These are phyloP conservation scores for Amaranthus cruentus DNA, from an alignment of 148 eudicot species.

Conservation along the genomic window DNA sequence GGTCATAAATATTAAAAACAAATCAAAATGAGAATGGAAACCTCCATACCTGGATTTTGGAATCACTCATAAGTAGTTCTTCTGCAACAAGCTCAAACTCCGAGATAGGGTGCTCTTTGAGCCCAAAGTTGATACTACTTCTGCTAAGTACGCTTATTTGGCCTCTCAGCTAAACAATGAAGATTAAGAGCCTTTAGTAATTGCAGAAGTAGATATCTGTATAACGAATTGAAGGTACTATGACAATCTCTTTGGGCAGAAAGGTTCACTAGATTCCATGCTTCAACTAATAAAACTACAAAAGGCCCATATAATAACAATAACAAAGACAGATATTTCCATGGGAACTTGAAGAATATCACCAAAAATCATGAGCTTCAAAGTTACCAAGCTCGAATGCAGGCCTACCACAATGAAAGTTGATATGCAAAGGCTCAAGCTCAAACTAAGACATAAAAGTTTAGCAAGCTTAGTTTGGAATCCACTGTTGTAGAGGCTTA, in stretches of 20 bases:
- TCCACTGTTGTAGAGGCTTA: neutral
- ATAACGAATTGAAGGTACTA: conserved; percentile 7
- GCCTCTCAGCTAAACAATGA: conserved; percentile 66
- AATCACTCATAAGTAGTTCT: conserved; percentile 84
- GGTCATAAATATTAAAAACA: too few species aligned
- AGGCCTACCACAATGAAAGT: neutral
- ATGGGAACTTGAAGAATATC: neutral
- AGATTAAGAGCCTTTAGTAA: conserved; percentile 19
- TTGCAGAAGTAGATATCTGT: conserved; percentile 14
- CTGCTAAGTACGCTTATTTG: conserved; percentile 64
- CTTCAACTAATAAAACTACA: neutral
- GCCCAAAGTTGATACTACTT: conserved; percentile 68
- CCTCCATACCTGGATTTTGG: conserved; percentile 53
- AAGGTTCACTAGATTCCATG: neutral
- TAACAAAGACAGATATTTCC: neutral
- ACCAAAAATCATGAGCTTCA: neutral
- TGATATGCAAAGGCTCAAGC: neutral
- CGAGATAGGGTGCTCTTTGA: conserved; percentile 60
- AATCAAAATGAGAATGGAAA: neutral
- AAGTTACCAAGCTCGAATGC: neutral
- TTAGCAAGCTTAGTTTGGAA: neutral
- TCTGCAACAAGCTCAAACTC: conserved; percentile 91
- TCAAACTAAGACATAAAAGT: neutral
- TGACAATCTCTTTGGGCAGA: neutral
- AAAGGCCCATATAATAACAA: neutral